These are phyloP conservation scores for Liquidambar formosana DNA, from an alignment of 164 flowering plant genomes.

Conservation along the genomic window DNA sequence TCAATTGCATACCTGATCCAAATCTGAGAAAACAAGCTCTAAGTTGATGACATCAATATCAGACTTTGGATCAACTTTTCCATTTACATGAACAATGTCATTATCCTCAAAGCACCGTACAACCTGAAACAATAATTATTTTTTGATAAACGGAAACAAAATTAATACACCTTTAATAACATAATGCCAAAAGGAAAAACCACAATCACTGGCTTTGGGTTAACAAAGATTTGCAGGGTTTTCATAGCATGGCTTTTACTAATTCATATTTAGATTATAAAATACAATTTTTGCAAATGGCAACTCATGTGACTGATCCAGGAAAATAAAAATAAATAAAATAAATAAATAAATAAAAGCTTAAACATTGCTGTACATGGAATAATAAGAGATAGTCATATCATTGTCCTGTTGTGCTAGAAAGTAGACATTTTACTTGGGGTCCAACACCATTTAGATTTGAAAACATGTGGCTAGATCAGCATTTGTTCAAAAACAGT, in stretches of 20 bases:
- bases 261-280: background rate
- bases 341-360: too few species aligned
- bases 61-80: conserved; percentile 90
- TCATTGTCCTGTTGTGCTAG: too few species aligned
- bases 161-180: background rate
- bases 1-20: conserved; percentile 77
- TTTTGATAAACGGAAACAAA: background rate
- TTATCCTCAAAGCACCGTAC: conserved; percentile 99
- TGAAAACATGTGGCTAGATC: too few species aligned
- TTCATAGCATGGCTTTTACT: background rate
- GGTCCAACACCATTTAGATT: too few species aligned
- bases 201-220: background rate
- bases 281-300: background rate
- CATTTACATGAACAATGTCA: conserved; percentile 96
- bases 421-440: too few species aligned
- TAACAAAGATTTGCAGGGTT: background rate
- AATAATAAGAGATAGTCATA: too few species aligned
- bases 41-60: conserved; percentile 95
- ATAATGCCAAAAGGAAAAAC: background rate
- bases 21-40: conserved; percentile 88
- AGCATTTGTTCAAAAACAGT: too few species aligned
- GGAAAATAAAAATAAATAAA: background rate
- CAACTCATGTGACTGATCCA: background rate
- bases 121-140: conserved; percentile 47
- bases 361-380: too few species aligned